Base-by-base conservation (phyloP, 2,329 filamentous ascomycete genomes). In the Aspergillus calidoustus region DNA sequence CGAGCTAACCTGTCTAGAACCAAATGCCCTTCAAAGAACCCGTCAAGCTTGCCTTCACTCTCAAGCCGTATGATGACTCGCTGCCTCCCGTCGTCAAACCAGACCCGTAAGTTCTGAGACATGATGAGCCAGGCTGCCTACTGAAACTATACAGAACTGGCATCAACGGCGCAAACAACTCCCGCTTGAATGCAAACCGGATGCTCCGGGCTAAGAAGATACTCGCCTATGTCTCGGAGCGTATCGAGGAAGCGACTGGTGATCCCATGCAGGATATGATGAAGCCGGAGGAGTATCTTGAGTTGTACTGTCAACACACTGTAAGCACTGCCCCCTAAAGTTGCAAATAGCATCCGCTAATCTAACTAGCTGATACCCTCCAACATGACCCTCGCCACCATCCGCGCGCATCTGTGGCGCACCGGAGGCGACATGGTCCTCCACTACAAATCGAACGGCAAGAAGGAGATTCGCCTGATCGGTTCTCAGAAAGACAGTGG, bases 191-290 rank as follows among this genome's bases (percentile, higher is more conserved):
- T 74, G 95, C 95, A 11, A 99, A 98, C 73, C 87, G 94, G 59
- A 98, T 99, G 95, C 83, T 99, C 54, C 87, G 95, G 51, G 92
- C 96, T 3, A 94, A 92, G 80, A 99, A 99, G 82, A 95, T 99
- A 23, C 80, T 98, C 61, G 87, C 89, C 0, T 99, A 99, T 71
- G 87, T 99, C 19, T 92, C 93, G 1, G 95, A 99, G 77, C 86
- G 93, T 58, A 94, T 99, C 61, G 94, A 98, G 69, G 84, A 87
- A 7, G 83, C 83, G 3, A 77, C 84, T 0, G 83, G 88, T 54
- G 83, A 87, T 56, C 80, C 83, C 4, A 85, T 88, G 54, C 80
- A 84, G 9, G 81, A 87, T 56, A 82, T 81, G 3, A 79, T 96
- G 72, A 89, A 86, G 70, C 91, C 94, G 1, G 94, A 98, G 74